Evolutionary conservation across 305 asterid genomes (phyloP).

Genomic region (Fraxinus albicans): DNA sequence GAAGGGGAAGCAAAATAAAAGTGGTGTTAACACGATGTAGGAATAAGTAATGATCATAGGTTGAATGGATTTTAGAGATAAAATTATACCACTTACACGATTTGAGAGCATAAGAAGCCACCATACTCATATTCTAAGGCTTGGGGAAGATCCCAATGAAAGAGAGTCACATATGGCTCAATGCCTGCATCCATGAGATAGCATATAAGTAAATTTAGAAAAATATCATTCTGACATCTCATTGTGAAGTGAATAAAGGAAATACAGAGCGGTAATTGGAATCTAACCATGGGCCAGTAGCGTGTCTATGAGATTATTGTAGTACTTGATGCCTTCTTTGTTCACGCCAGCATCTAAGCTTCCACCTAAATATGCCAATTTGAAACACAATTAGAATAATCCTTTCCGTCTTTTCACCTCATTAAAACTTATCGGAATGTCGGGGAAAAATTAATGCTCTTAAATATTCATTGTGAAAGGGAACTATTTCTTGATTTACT

Average conservation of each 20-base stretch:
- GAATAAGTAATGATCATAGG: neutral
- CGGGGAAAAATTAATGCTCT: neutral
- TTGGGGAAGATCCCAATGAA: constrained; percentile 35
- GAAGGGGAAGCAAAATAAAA: neutral
- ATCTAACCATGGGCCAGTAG: constrained; percentile 16
- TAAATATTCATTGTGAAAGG: neutral
- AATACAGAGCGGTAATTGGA: neutral
- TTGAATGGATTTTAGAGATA: neutral
- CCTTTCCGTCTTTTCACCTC: neutral
- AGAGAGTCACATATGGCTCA: constrained; percentile 25
- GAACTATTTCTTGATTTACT: neutral
- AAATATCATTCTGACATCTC: neutral
- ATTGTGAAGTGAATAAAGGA: neutral
- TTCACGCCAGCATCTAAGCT: constrained; percentile 24
- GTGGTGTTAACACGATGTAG: neutral
- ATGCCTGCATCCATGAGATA: neutral
- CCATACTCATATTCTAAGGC: constrained; percentile 26
- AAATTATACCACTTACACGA: constrained; percentile 17
- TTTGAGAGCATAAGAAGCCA: constrained; percentile 18
- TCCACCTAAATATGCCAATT: constrained; percentile 21
- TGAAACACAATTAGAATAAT: neutral
- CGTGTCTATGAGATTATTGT: constrained; percentile 25
- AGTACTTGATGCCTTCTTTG: constrained; percentile 26
- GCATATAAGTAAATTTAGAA: neutral
- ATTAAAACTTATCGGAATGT: neutral